These are phyloP conservation scores for Macadamia integrifolia DNA, from an alignment of 164 flowering plant species.

Conservation along the genomic window DNA sequence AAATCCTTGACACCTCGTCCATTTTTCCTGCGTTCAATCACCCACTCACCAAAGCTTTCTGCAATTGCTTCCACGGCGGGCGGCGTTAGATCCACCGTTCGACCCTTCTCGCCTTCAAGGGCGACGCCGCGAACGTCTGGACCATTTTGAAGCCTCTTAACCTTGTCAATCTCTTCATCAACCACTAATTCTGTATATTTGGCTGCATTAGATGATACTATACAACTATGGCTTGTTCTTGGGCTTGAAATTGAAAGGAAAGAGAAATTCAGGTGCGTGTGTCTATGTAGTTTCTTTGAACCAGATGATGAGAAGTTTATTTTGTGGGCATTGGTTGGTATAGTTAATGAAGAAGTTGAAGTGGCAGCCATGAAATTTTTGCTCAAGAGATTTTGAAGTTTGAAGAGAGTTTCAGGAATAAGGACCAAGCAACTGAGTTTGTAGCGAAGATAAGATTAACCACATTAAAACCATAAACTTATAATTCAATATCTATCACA, in stretches of 20 bases:
- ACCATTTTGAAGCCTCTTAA: conserved; percentile 83
- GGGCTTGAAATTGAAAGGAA: background rate
- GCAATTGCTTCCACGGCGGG: conserved; percentile 76
- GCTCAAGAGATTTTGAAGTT: too few relatives aligned
- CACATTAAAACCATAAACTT: too few relatives aligned
- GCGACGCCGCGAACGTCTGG: conserved; percentile 94
- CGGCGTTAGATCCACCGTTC: conserved; percentile 68
- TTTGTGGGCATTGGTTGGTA: conserved; percentile 13
- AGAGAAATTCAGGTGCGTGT: conserved; percentile 8
- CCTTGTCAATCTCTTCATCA: conserved; percentile 64
- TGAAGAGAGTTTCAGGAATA: too few relatives aligned
- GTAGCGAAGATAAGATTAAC: too few relatives aligned
- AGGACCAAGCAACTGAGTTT: too few relatives aligned
- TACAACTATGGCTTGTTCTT: background rate
- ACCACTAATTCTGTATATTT: conserved; percentile 34
- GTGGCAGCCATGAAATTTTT: conserved; percentile 28
- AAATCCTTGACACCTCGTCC: conserved; percentile 23
- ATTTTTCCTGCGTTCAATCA: conserved; percentile 28
- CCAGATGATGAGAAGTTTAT: background rate
- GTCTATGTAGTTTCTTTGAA: too few relatives aligned
- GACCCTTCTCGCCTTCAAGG: conserved; percentile 72
- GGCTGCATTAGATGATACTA: conserved; percentile 20
- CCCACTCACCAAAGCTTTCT: conserved; percentile 92
- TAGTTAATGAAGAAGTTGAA: conserved; percentile 22
- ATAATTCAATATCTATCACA: too few relatives aligned